Percentiles rank a stretch among this genome's conserved stretches.
Evolutionary conservation across 192 early-diverging fungal genomes (phyloP).

Genomic region (Podila minutissima): DNA sequence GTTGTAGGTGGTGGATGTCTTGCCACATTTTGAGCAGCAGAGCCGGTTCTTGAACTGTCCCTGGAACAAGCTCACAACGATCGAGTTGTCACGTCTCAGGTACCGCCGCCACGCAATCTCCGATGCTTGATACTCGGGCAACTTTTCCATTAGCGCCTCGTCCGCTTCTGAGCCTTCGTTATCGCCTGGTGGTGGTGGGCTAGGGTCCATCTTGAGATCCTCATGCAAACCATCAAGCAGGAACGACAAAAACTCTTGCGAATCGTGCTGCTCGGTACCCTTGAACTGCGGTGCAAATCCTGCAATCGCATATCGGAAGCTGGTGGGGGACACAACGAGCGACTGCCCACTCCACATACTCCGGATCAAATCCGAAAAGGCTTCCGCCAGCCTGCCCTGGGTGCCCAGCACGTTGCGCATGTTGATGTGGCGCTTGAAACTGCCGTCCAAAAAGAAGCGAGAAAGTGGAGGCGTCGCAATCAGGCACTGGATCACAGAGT

Average conservation of each 20-base stretch:
- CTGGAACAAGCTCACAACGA: constrained; percentile 93
- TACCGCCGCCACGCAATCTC: constrained; percentile 81
- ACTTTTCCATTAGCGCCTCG: constrained; percentile 70
- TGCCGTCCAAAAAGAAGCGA: constrained; percentile 76
- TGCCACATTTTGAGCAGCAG: constrained; percentile 74
- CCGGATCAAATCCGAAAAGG: constrained; percentile 81
- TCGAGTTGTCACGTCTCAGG: constrained; percentile 76
- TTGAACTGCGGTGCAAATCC: constrained; percentile 84
- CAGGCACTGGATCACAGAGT: constrained; percentile 83
- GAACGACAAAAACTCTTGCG: constrained; percentile 94
- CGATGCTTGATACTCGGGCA: constrained; percentile 70
- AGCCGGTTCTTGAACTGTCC: constrained; percentile 78
- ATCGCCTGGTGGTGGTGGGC: constrained; percentile 51
- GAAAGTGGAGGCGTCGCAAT: constrained; percentile 75
- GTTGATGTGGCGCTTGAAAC: constrained; percentile 72
- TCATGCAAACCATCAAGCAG: constrained; percentile 93
- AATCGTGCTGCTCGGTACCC: constrained; percentile 95
- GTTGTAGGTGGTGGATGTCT: constrained; percentile 88
- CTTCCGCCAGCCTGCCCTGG: constrained; percentile 75
- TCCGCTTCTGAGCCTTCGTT: constrained; percentile 55
- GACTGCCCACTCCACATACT: constrained; percentile 87
- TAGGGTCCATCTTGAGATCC: constrained; percentile 77
- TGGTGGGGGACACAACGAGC: constrained; percentile 77
- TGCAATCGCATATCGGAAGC: constrained; percentile 81
- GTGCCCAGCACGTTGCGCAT: constrained; percentile 75